Conservation (phyloP, 352 stramenopile genomes). For the Pelagophyceae sp. region DNA sequence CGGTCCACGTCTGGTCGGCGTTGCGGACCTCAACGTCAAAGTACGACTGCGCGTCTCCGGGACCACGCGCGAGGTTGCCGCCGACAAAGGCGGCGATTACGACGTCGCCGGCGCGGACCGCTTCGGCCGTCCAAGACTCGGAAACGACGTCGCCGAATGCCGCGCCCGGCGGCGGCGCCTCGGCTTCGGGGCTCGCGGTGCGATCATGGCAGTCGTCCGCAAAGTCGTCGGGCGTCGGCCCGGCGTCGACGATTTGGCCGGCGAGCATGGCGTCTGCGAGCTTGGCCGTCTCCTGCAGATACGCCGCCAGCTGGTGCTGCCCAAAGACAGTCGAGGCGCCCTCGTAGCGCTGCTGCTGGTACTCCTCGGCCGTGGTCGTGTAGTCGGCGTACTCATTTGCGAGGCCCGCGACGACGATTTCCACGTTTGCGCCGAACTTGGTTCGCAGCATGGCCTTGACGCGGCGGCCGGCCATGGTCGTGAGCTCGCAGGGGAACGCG, state of each 20-base stretch:
- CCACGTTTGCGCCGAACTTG: slow-evolving; percentile 24
- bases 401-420: slow-evolving; percentile 45
- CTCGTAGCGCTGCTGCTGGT: slow-evolving; percentile 49
- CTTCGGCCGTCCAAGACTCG: slow-evolving; percentile 23
- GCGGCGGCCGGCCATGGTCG: slow-evolving; percentile 48
- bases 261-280: slow-evolving; percentile 35
- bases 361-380: slow-evolving; percentile 50
- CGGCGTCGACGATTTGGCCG: not conserved
- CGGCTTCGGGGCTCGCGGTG: not conserved
- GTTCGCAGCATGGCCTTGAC: slow-evolving; percentile 30
- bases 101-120: slow-evolving; percentile 27
- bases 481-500: slow-evolving; percentile 45
- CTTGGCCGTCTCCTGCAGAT: slow-evolving; percentile 44
- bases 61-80: slow-evolving; percentile 25
- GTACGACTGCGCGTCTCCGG: slow-evolving; percentile 23
- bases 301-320: slow-evolving; percentile 43
- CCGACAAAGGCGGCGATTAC: slow-evolving; percentile 6
- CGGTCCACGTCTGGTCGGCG: slow-evolving; percentile 25
- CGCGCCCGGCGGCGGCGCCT: not conserved
- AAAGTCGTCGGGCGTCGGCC: slow-evolving; percentile 21
- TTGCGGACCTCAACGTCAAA: slow-evolving; percentile 27
- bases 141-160: slow-evolving; percentile 21
- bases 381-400: slow-evolving; percentile 50
- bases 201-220: slow-evolving; percentile 26
- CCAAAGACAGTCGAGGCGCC: slow-evolving; percentile 50